Evolutionary conservation across 2,329 filamentous ascomycete species (phyloP), one percentile per base, ranked within the genome.

Genomic region (Erysiphe neolycopersici): DNA sequence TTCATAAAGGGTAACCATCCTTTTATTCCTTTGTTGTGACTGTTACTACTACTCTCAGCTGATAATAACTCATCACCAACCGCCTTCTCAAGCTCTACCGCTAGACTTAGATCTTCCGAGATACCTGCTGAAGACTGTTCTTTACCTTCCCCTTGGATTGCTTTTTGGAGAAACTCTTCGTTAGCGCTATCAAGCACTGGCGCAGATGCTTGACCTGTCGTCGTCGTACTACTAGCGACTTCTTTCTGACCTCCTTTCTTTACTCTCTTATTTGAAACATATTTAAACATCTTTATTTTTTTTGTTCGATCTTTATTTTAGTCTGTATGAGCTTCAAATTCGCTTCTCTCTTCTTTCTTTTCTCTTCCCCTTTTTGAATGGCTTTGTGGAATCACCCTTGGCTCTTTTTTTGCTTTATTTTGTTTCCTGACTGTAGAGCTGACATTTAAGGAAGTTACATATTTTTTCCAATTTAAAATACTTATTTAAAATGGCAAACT

Each of bases 181-280:
- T 76, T 71, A 35, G 69, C 68, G 38, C 61, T 60, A 47, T 66
- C 61, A 38, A 76, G 62, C 29, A 76, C 59, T 1, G 67, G 66
- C 19, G 19, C 19, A 22, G 19, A 22, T 22, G 19, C 19, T 22
- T 22, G 19, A 22, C 19, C 19, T 6, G 19, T 22, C 39, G 54
- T 44, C 46, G 46, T 47, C 35, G 43, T 10, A 35, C 42, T 52
- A 40, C 13, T n/a, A 14, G 6, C 5, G 4, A 29, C 19, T 8
- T 37, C 22, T 56, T 59, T 51, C 71, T 68, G 46, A 71, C 63
- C 2, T 61, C 64, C 51, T 58, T 75, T 72, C 60, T 74, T 76
- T 53, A 65, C 60, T 56, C 74, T 76, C 56, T 69, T 75, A 61
- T 67, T 69, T 32, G 64, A 60, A 50, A 76, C 68, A 57, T 71